A percentile compares a stretch with the other conserved stretches of the same genome.
phyloP scores from a whole-genome alignment of 306 rosid species.

The Cucurbita maxima region DNA sequence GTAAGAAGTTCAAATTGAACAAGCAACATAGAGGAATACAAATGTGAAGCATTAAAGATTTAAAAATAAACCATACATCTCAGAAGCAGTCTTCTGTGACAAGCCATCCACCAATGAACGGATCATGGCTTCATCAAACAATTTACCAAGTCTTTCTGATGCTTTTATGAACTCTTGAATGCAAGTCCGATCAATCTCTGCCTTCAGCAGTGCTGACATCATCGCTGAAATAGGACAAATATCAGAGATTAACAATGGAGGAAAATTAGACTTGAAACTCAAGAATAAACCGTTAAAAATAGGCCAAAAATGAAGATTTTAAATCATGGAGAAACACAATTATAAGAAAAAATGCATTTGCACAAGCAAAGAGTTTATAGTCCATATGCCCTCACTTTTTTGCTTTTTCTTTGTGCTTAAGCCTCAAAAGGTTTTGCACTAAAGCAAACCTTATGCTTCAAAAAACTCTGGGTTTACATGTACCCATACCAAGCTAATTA shows the following conservation, averaged over 20 bases:
- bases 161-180: conserved; percentile 35
- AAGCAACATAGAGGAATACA: not conserved
- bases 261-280: not conserved
- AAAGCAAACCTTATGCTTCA: not conserved
- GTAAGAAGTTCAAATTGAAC: not conserved
- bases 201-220: conserved; percentile 31
- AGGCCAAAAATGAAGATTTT: not conserved
- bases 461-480: not conserved
- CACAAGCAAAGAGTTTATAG: not conserved
- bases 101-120: conserved; percentile 37
- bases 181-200: conserved; percentile 29
- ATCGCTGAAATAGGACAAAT: conserved; percentile 34
- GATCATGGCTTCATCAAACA: conserved; percentile 37
- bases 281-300: not conserved
- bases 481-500: not conserved
- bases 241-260: not conserved
- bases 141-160: conserved; percentile 46
- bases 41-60: conserved; percentile 6
- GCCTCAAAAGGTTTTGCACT: not conserved
- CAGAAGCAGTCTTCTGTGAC: conserved; percentile 38
- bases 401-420: not conserved
- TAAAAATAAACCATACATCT: conserved; percentile 32
- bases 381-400: not conserved
- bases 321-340: not conserved
- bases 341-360: not conserved